A percentile compares a stretch with the other conserved stretches of the same genome.
These are phyloP conservation scores for Microdochium paspali DNA, from an alignment of 2,329 filamentous ascomycete genomes.

Conservation along the genomic window DNA sequence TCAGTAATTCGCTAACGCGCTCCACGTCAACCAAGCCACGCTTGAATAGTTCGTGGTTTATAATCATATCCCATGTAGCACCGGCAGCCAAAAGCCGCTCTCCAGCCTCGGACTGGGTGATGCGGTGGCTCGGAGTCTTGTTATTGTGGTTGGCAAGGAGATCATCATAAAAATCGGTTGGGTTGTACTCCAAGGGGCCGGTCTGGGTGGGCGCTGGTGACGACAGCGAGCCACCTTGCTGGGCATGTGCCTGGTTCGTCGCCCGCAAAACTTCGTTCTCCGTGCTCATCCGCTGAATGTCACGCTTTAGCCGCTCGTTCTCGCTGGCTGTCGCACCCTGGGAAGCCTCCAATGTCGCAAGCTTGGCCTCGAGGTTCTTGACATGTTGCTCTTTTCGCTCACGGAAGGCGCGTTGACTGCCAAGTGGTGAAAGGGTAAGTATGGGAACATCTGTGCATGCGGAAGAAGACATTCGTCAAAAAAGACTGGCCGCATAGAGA, in stretches of 20 bases:
- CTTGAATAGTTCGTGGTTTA: constrained; percentile 67
- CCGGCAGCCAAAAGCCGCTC: constrained; percentile 64
- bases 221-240: constrained; percentile 27
- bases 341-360: constrained; percentile 66
- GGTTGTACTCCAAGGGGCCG: constrained; percentile 62
- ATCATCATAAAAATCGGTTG: constrained; percentile 61
- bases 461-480: too few relatives aligned
- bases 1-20: constrained; percentile 71
- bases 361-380: constrained; percentile 82
- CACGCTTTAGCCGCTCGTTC: constrained; percentile 77
- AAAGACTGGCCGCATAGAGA: too few relatives aligned
- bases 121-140: constrained; percentile 58
- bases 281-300: constrained; percentile 74
- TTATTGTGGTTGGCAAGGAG: constrained; percentile 52
- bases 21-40: constrained; percentile 72
- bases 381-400: constrained; percentile 94
- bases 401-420: constrained; percentile 86
- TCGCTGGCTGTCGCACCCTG: constrained; percentile 66
- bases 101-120: constrained; percentile 55
- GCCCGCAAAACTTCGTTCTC: constrained; percentile 91
- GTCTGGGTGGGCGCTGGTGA: constrained; percentile 41
- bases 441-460: too few relatives aligned
- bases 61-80: constrained; percentile 85
- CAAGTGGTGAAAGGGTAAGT: too few relatives aligned
- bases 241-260: constrained; percentile 33